phyloP scores from a whole-genome alignment of 495 filamentous ascomycete genomes.

The Xylaria sp. region DNA sequence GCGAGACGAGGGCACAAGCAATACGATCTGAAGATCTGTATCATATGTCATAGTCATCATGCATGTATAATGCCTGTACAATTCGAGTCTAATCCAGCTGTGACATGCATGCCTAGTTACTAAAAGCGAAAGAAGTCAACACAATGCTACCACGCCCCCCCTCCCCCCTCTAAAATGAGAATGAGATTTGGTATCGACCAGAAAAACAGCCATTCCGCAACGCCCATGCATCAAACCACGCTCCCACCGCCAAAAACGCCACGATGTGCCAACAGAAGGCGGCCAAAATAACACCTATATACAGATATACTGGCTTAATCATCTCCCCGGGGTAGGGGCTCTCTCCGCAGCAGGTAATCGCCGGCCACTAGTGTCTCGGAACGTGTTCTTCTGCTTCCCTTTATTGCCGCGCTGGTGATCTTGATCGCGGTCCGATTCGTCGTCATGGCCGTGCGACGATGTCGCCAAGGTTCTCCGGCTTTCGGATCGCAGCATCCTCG shows the following conservation, averaged over 20 bases:
- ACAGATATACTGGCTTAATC: conserved; percentile 29
- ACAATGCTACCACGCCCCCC: conserved; percentile 1
- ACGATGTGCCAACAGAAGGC: conserved; percentile 33
- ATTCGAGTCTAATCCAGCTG: conserved; percentile 17
- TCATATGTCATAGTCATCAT: conserved; percentile 31
- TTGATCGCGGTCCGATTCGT: conserved; percentile 36
- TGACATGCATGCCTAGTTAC: conserved; percentile 7
- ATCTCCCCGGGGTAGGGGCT: conserved; percentile 43
- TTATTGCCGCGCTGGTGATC: conserved; percentile 39
- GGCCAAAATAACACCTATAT: background rate
- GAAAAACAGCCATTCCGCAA: conserved; percentile 16
- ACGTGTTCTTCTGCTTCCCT: conserved; percentile 41
- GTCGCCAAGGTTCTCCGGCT: conserved; percentile 30
- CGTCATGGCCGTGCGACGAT: conserved; percentile 26
- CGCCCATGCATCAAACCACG: conserved; percentile 32
- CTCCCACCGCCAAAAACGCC: conserved; percentile 36
- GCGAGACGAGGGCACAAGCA: conserved; percentile 6
- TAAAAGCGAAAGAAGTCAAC: conserved; percentile 12
- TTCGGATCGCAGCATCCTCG: conserved; percentile 58
- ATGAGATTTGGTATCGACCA: conserved; percentile 20
- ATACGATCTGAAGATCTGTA: conserved; percentile 27
- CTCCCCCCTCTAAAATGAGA: background rate
- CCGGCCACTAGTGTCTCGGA: conserved; percentile 48
- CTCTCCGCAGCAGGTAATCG: conserved; percentile 50
- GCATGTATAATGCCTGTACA: conserved; percentile 31